Base-by-base conservation (phyloP, 2,329 filamentous ascomycete species). In the Alternaria consortialis region DNA sequence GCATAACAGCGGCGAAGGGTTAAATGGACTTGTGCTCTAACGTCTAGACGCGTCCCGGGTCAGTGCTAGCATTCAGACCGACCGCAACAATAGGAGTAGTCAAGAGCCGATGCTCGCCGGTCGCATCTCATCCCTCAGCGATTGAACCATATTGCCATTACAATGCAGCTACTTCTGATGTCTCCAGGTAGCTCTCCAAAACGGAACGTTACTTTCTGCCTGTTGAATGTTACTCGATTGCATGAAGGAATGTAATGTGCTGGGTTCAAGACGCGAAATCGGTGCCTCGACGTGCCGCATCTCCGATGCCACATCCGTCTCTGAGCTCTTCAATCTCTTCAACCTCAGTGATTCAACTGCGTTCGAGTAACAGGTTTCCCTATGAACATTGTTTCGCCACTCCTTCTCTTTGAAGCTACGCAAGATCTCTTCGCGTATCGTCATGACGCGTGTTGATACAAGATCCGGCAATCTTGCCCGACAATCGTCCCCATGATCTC, bases 51-150 rank as follows among this genome's bases (percentile, higher is more conserved):
- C 27, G 29, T 32, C 29, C 51, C 25, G 39, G 51, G 29, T 31
- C 7, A 23, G 25, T 32, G 39, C 44, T 29, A 29, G 39, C 6
- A 40, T 1, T 34, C 12, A 17, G 25, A n/a, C 27, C 39, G 39
- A 53, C 51, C 34, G 12, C 48, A 12, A n/a, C 7, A 39, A 23
- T n/a, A n/a, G 27, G 6, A 25, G 34, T n/a, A 4, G 32, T 37
- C 6, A 27, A 17, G 53, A 29, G 55, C 39, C 32, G n/a, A 46
- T 8, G 55, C 40, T 15, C 9, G 40, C 39, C 47, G 48, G 12
- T 17, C 23, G 11, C 11, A 37, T 17, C 3, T 9, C 13, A 43
- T 43, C 4, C 11, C 20, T 7, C 36, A 25, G 7, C 7, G 12
- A 48, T 13, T 5, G 13, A 23, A 34, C 29, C 17, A 42, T 12